Base-by-base conservation (phyloP, 805 yeast species). In the Saccharomycopsis sp. region DNA sequence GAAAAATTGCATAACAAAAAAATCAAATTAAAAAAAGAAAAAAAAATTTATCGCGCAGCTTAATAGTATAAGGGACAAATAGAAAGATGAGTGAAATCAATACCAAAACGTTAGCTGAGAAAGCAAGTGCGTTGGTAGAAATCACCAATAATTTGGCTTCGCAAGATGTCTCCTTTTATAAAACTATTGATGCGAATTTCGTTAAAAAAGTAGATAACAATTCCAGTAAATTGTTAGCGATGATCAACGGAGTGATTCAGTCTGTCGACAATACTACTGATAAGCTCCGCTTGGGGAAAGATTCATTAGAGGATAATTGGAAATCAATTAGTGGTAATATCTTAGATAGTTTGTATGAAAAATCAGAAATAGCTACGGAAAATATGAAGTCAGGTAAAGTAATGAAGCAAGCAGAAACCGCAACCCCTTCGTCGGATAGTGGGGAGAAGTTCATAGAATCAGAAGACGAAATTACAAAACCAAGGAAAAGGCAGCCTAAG, bases 111-210 rank as follows among this genome's bases (percentile, higher is more conserved):
- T 26, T 40, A 29, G 39, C 19, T n/a, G 24, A 19, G 21, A 38
- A 38, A 9, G 27, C 27, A 9, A 29, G 19, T 9, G 20, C 32
- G 4, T 40, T 47, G 14, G 28, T 23, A 8, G 36, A 32, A 14
- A 9, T 39, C 3, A 37, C 43, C 8, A 14, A 28, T 6, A 28
- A 35, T n/a, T 61, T 89, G 35, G 83, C 85, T 2, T 76, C 86
- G 0, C 84, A 84, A 45, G 97, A 90, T 65, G 71, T 88, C n/a
- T 75, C 72, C 24, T 93, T 89, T 56, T 77, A 79, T 60, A 67
- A 71, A 38, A 51, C 57, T 37, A 56, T 51, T 22, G 48, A 56
- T 33, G 54, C 52, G 7, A 55, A 57, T 20, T 54, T 64, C 35
- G 56, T 62, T 32, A 43, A 50, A 43, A 58, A 55, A 51, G 56